phyloP scores from a whole-genome alignment of 129 eudicot genomes.

The Ambrosia trifida region DNA sequence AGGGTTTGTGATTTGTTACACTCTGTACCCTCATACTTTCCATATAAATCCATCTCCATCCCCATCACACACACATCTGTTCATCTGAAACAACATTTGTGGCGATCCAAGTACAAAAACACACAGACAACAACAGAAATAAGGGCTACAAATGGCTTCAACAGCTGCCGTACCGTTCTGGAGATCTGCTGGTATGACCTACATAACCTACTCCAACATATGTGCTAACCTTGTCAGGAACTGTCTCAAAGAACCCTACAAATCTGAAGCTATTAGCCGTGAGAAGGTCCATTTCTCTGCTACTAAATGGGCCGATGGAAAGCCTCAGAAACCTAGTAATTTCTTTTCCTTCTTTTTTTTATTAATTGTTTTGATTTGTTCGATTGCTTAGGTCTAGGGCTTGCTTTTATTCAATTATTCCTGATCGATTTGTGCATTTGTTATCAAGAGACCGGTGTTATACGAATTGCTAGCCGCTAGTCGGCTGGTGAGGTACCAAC shows the following conservation, averaged over 20 bases:
- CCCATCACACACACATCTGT: neutral
- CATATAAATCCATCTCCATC: neutral
- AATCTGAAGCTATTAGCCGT: constrained; percentile 61
- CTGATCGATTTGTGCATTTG: constrained; percentile 4
- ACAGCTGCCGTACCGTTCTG: constrained; percentile 79
- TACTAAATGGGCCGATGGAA: constrained; percentile 82
- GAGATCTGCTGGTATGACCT: constrained; percentile 97
- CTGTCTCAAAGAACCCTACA: constrained; percentile 84
- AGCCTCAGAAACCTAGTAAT: constrained; percentile 73
- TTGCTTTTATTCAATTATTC: constrained; percentile 1
- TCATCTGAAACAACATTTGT: neutral
- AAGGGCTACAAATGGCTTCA: constrained; percentile 44
- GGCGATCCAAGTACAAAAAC: neutral
- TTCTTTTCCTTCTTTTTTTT: neutral
- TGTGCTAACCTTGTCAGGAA: constrained; percentile 83
- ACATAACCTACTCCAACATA: constrained; percentile 79
- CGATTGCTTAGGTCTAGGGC: constrained; percentile 35
- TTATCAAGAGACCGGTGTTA: neutral
- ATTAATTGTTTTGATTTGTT: neutral
- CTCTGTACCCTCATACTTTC: neutral
- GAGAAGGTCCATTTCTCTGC: constrained; percentile 85
- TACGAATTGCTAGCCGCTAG: too few relatives aligned
- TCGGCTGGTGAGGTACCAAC: too few relatives aligned
- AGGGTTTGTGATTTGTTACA: neutral
- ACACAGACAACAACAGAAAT: neutral